phyloP scores from a whole-genome alignment of 805 yeast species.

The Wickerhamiella sorbophila region DNA sequence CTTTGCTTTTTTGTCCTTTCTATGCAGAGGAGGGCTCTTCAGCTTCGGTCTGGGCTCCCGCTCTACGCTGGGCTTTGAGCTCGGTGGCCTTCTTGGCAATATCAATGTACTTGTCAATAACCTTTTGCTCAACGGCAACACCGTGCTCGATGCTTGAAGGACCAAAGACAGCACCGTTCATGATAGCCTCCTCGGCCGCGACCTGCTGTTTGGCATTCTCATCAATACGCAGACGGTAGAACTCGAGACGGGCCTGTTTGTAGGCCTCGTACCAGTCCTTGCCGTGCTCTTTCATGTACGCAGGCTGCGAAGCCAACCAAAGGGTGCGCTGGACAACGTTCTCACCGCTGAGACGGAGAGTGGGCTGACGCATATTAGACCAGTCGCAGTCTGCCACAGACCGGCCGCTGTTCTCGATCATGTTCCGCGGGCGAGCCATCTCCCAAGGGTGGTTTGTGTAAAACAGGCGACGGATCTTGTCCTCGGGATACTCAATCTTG shows the following conservation, averaged over 20 bases:
- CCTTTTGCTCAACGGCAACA: constrained; percentile 52
- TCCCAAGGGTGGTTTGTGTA: constrained; percentile 98
- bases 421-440: constrained; percentile 70
- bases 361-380: constrained; percentile 59
- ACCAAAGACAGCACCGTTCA: constrained; percentile 71
- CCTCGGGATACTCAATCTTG: constrained; percentile 51
- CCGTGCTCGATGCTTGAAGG: constrained; percentile 52
- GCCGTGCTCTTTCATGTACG: constrained; percentile 13
- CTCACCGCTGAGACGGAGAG: constrained; percentile 78
- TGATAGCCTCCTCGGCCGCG: constrained; percentile 65
- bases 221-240: constrained; percentile 71
- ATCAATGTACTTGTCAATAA: constrained; percentile 57
- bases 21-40: no score
- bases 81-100: constrained; percentile 55
- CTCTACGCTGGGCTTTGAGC: constrained; percentile 6
- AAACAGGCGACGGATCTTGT: constrained; percentile 65
- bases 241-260: constrained; percentile 76
- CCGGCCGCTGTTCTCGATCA: constrained; percentile 61
- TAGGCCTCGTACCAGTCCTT: constrained; percentile 44
- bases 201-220: constrained; percentile 63
- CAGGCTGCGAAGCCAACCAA: constrained; percentile 33
- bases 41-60: neutral
- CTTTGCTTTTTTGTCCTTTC: no score
- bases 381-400: constrained; percentile 50
- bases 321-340: constrained; percentile 64